Conservation (phyloP, 495 filamentous ascomycete species). For the Coniosporium apollinis region DNA sequence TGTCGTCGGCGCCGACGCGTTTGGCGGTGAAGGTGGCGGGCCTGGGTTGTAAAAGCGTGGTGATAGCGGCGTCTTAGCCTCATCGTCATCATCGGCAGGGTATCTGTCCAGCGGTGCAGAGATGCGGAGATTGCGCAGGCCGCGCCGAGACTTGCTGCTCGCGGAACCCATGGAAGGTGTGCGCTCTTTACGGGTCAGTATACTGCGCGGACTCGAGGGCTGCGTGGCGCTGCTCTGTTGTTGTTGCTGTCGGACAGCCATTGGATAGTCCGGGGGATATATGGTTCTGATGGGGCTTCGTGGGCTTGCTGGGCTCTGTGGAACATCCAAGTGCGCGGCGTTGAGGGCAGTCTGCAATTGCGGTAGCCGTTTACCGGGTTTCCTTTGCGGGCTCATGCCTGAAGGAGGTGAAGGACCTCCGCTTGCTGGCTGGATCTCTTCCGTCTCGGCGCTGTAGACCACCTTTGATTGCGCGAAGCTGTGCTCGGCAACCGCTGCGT, state of each 20-base stretch:
- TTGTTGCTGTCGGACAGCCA: slow-evolving; percentile 2
- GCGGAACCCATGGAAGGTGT: slow-evolving; percentile 26
- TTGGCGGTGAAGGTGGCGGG: slow-evolving; percentile 32
- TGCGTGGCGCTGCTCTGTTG: no score
- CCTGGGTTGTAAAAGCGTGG: slow-evolving; percentile 42
- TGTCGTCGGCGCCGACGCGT: slow-evolving; percentile 8
- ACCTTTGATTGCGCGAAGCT: slow-evolving; percentile 46
- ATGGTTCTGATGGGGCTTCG: slow-evolving; percentile 20
- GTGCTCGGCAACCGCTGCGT: slow-evolving; percentile 80
- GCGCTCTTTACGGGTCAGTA: slow-evolving; percentile 12
- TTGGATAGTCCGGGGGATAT: slow-evolving; percentile 20
- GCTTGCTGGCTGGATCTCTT: not conserved
- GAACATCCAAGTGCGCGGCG: not conserved
- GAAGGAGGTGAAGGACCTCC: no score
- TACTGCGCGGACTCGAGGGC: slow-evolving; percentile 5
- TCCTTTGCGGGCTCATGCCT: not conserved
- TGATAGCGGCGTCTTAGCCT: slow-evolving; percentile 37
- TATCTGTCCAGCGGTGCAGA: slow-evolving; percentile 38
- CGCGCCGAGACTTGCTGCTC: slow-evolving; percentile 22
- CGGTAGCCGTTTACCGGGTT: not conserved
- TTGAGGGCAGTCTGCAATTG: not conserved
- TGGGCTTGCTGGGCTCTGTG: slow-evolving; percentile 3
- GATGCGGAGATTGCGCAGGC: slow-evolving; percentile 38
- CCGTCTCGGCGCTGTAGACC: slow-evolving; percentile 1
- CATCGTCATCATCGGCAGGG: slow-evolving; percentile 30